Base-by-base conservation (phyloP, 768 basidiomycete species). In the Boletus insuetus region DNA sequence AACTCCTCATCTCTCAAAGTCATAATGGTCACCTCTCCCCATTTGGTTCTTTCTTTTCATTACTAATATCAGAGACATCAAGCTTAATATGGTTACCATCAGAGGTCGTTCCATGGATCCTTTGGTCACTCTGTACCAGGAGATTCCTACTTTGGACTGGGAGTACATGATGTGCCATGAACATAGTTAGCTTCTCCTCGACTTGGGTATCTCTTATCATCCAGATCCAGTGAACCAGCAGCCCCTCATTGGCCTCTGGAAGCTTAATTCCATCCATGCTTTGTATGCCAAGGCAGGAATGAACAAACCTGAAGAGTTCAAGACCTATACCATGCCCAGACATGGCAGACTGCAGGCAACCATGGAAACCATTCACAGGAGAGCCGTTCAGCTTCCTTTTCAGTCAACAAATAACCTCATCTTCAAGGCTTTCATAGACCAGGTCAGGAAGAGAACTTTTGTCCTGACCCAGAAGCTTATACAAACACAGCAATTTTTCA, bases 21-120 rank as follows among this genome's bases (percentile, higher is more conserved):
- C n/a, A n/a, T n/a, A n/a, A n/a, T n/a, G n/a, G n/a, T n/a, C n/a
- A n/a, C n/a, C n/a, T n/a, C n/a, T n/a, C n/a, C n/a, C n/a, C n/a
- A n/a, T n/a, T n/a, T n/a, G n/a, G n/a, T n/a, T n/a, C n/a, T n/a
- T n/a, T n/a, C n/a, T n/a, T n/a, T n/a, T n/a, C n/a, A n/a, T n/a
- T n/a, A n/a, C n/a, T n/a, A n/a, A n/a, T n/a, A n/a, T 24, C 40
- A 58, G 57, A 45, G 58, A 55, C 1, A 54, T 61, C 40, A 63
- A 63, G 35, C 56, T 61, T 1, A 39, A 47, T 39, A 63, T 59
- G 0, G 12, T 53, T 22, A 57, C 51, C 0, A 37, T 57, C 46
- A 32, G 16, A 10, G 51, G 47, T 40, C 42, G 38, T n/a, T 49
- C 51, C 31, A 40, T 2, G 9, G n/a, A 57, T 49, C 51, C 47